Evolutionary conservation across 2,329 filamentous ascomycete species (phyloP), one percentile per base, ranked within the genome.

Genomic region (Diaporthe sp.): DNA sequence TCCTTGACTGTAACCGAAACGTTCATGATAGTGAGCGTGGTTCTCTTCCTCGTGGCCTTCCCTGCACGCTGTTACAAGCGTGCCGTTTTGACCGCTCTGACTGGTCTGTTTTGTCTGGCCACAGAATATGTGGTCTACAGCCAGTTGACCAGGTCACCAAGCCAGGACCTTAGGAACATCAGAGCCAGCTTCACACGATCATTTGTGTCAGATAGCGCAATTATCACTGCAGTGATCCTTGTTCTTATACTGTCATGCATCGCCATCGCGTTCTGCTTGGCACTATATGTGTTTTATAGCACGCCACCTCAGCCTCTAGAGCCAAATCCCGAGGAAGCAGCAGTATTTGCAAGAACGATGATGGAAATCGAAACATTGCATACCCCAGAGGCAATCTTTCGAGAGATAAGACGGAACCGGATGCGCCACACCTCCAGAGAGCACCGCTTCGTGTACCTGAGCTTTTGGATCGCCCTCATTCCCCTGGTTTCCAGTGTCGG

Each of bases 341-440:
- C 34, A 22, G 12, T 1, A 6, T 19, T 39, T 15, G 57, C 34
- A 15, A 39, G 57, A 12, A n/a, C 9, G 1, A 39, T 15, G 3
- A 13, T 8, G 57, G 57, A 59, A 4, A n/a, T 39, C 4, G 34
- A n/a, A 6, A 8, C 8, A 8, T 39, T 59, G 17, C 57, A 39
- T 59, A 39, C 9, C 13, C 34, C 34, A 39, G 28, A 39, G 19
- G 4, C 19, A 22, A 15, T 59, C n/a, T 4, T 13, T 22, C 31
- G 34, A 22, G 34, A 59, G 4, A 59, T n/a, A n/a, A 4, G 4
- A 22, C 22, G 19, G 22, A 22, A n/a, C n/a, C 19, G 5, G 17
- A 10, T 0, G 9, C 19, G 17, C 10, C 8, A 15, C 4, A 0
- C 7, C 8, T 8, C 15, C 2, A n/a, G 15, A n/a, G 31, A 39